Base-by-base conservation (phyloP, 2,329 filamentous ascomycete species). In the Lojkania enalia region DNA sequence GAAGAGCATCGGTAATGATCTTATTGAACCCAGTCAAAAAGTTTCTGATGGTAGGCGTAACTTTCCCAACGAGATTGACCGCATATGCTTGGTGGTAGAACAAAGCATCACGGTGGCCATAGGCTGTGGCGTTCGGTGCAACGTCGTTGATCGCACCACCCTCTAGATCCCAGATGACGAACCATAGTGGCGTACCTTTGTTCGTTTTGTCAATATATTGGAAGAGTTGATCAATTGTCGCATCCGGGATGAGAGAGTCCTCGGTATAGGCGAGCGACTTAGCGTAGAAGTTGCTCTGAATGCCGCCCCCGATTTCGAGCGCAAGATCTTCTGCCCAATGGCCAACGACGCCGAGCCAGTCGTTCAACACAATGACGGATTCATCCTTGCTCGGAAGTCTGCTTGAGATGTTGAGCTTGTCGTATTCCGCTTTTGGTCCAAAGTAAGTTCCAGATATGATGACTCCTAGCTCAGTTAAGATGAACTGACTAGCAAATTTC, bases 11-110 rank as follows among this genome's bases (percentile, higher is more conserved):
- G 14, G 53, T 60, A 11, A 74, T 53, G n/a, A 64, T 52, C 5
- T 71, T 61, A 42, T 74, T 71, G 52, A 75, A 66, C 30, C 68
- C 67, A 4, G 70, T 63, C 6, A 76, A 48, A 44, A 75, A 74
- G 11, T 52, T 45, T 11, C 67, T 64, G 9, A 71, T 72, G 39
- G 65, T 67, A 14, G 61, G 48, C 6, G 64, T 64, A 43, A 70
- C 55, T 18, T 44, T 51, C 18, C 66, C 61, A 16, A 65, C 32
- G 1, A 66, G 55, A 19, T 66, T 66, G 18, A 71, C 57, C 0
- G 59, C 65, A 37, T 75, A 77, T 1, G 62, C 51, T 36, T 71
- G 63, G 23, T 63, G 55, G 44, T 64, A 67, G 50, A 69, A 69
- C 3, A 69, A 35, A 5, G 63, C 58, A 23, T 67, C 49, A 15